Conservation (phyloP, 2,329 filamentous ascomycete species). For the Thielaviopsis cerberus region DNA sequence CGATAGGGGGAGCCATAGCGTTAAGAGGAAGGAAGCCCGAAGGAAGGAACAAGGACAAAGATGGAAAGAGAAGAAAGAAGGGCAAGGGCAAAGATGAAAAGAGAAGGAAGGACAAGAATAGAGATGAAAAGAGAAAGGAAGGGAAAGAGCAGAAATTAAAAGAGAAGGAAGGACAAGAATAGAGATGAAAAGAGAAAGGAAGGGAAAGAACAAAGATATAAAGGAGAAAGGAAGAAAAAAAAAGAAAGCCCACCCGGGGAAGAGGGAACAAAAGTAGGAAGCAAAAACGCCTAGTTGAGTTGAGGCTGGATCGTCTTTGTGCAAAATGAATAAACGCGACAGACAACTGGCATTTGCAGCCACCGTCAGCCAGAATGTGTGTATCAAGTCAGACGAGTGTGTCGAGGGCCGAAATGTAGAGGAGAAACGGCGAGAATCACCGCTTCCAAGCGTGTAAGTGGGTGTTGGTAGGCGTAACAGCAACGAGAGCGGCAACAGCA, state of each 20-base stretch:
- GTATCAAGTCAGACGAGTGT: background rate
- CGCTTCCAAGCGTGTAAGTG: background rate
- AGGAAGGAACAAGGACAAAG: too few relatives aligned
- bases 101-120: background rate
- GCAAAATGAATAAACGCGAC: background rate
- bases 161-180: background rate
- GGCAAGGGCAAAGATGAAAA: too few relatives aligned
- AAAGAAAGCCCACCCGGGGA: background rate
- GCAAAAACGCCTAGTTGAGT: background rate
- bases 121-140: background rate
- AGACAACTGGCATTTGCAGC: background rate
- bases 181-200: background rate
- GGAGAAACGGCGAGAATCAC: background rate
- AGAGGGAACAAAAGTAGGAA: background rate
- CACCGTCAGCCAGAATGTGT: background rate
- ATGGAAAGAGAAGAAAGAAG: background rate
- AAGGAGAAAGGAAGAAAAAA: background rate
- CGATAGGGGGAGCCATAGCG: constrained; percentile 9
- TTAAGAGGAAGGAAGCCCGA: too few relatives aligned
- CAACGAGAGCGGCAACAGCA: background rate
- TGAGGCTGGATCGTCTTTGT: background rate
- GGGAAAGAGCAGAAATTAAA: background rate
- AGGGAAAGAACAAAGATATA: background rate
- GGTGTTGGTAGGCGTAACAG: background rate
- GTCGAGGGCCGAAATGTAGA: background rate